Evolutionary conservation across 805 yeast genomes (phyloP), one percentile per base, ranked within the genome.

Genomic region (Candida schatavii): DNA sequence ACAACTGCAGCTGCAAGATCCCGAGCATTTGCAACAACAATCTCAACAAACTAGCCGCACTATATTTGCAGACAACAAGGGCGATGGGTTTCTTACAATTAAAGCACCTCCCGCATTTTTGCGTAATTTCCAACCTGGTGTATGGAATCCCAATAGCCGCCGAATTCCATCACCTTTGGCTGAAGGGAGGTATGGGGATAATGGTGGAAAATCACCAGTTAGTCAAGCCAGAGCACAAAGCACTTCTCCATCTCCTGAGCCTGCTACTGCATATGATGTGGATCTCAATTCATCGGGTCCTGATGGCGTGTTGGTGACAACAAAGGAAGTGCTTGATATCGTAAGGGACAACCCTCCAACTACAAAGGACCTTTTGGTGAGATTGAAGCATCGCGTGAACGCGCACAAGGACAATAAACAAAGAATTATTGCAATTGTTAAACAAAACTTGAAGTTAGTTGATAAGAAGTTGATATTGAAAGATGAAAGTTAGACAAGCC

Each of bases 101-200:
- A 84, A 75, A 51, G 85, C 89, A 1, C 79, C 85, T 5, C 71
- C 77, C 11, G 70, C 72, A 29, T 70, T 85, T 13, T 70, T 90
- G 45, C 59, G 65, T 14, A 75, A 75, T 28, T 88, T 89, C 65
- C 93, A 93, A 2, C 66, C 59, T 15, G 96, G 96, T 21, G 86
- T 81, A 41, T 90, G 97, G 97, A 83, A 83, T 61, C 91, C 96
- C 18, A 70, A 69, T 9, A 70, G 70, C 46, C 75, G 62, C 22
- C 66, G 65, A 44, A 55, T 72, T 38, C 55, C 61, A 10, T 28
- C 55, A 6, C 50, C 55, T 15, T 52, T 47, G 3, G 50, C 52
- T 1, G 11, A 11, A 7, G 27, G 27, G 7, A 50, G 66, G 3
- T 64, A 71, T 0, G 42, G 45, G 3, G 38, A 64, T 45, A 34